Conservation (phyloP, 352 stramenopile species). For the Pythium scleroteichum region DNA sequence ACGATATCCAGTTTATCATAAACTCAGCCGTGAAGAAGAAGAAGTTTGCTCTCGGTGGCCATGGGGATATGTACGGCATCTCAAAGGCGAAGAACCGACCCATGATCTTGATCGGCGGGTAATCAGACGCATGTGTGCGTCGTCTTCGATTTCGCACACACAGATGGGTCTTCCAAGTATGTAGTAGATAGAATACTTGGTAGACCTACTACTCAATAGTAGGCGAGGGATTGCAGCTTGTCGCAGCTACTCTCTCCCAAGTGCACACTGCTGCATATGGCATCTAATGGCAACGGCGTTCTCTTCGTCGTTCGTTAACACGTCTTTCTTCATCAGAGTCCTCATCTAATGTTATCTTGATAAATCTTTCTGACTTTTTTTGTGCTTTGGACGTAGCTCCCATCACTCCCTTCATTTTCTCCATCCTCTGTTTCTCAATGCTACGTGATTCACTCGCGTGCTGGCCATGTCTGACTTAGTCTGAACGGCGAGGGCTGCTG, state of each 20-base stretch:
- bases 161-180: too few species aligned
- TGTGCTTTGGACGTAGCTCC: too few species aligned
- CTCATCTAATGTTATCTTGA: conserved; percentile 40
- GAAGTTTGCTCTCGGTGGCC: conserved; percentile 92
- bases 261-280: background rate
- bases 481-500: conserved; percentile 11
- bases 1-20: conserved; percentile 89
- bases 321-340: conserved; percentile 13
- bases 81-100: conserved; percentile 93
- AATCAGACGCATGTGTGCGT: background rate
- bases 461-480: too few species aligned
- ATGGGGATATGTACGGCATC: conserved; percentile 93
- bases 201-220: too few species aligned
- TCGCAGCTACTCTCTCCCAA: background rate
- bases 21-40: conserved; percentile 92
- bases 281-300: too few species aligned
- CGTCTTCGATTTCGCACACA: background rate
- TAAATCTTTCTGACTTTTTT: conserved; percentile 23
- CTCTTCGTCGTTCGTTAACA: conserved; percentile 19
- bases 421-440: background rate
- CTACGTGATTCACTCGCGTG: too few species aligned
- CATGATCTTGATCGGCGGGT: conserved; percentile 98
- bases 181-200: too few species aligned
- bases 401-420: background rate
- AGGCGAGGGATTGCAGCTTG: too few species aligned